phyloP scores from a whole-genome alignment of 495 filamentous ascomycete species.

The Penicillium riverlandense region DNA sequence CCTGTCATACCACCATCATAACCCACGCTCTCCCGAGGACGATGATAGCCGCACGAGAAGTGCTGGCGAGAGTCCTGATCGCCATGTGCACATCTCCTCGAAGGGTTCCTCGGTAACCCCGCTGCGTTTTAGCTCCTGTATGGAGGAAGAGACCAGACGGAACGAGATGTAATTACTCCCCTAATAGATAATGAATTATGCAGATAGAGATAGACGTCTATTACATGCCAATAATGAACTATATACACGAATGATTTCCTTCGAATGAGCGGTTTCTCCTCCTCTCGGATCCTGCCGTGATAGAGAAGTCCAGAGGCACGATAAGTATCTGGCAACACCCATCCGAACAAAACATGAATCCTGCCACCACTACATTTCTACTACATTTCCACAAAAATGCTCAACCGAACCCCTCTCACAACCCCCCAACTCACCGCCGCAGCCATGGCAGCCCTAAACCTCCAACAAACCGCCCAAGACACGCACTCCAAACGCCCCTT shows the following conservation, averaged over 20 bases:
- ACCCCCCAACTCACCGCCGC: conserved; percentile 24
- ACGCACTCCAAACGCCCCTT: conserved; percentile 41
- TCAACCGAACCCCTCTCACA: conserved; percentile 4
- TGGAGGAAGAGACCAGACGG: not conserved
- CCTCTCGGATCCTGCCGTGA: conserved; percentile 13
- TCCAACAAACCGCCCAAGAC: conserved; percentile 34
- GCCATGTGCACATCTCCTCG: conserved; percentile 2
- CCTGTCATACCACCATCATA: conserved; percentile 11
- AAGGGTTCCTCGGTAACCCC: conserved; percentile 10
- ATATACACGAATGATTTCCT: not conserved
- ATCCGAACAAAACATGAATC: no score
- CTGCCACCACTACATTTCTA: not conserved
- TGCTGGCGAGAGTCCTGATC: not conserved
- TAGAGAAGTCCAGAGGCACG: not conserved
- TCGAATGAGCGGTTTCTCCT: not conserved
- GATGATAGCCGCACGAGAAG: conserved; percentile 12
- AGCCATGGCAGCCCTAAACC: conserved; percentile 27
- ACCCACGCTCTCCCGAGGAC: conserved; percentile 2
- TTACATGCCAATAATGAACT: not conserved
- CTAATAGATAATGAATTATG: conserved; percentile 1
- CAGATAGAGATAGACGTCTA: not conserved
- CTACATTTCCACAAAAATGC: not conserved
- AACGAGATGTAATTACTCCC: conserved; percentile 5
- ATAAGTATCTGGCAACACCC: no score
- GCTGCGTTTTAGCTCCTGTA: not conserved